These are phyloP conservation scores for Camellia oleifera DNA, from an alignment of 179 eudicot species.

Conservation along the genomic window DNA sequence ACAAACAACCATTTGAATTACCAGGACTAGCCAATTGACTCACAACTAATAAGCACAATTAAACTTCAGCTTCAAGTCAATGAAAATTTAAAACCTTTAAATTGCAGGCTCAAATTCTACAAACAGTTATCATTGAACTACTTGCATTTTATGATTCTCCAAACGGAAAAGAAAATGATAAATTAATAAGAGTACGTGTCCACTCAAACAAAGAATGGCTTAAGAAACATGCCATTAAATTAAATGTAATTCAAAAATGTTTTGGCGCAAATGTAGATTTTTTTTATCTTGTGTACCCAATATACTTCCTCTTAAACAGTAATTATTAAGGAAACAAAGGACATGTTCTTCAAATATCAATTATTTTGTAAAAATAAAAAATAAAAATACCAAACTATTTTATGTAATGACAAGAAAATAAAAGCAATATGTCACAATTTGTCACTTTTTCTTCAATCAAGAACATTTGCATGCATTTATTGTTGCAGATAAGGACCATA, in stretches of 20 bases:
- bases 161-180: background rate
- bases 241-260: background rate
- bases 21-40: background rate
- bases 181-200: background rate
- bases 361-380: too few species aligned
- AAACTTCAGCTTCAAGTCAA: conserved; percentile 11
- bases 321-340: background rate
- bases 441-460: background rate
- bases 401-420: background rate
- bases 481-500: too few species aligned
- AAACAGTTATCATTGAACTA: background rate
- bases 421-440: background rate
- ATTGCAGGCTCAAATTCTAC: background rate
- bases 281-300: background rate
- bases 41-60: background rate
- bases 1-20: background rate
- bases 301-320: background rate
- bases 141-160: background rate
- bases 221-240: background rate
- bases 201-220: background rate
- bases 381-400: background rate
- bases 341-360: conserved; percentile 2
- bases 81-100: background rate
- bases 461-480: background rate
- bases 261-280: too few species aligned